Percentiles rank a stretch among this genome's conserved stretches.
Evolutionary conservation across 2,329 filamentous ascomycete species (phyloP).

Genomic region (Fonsecaea multimorphosa): DNA sequence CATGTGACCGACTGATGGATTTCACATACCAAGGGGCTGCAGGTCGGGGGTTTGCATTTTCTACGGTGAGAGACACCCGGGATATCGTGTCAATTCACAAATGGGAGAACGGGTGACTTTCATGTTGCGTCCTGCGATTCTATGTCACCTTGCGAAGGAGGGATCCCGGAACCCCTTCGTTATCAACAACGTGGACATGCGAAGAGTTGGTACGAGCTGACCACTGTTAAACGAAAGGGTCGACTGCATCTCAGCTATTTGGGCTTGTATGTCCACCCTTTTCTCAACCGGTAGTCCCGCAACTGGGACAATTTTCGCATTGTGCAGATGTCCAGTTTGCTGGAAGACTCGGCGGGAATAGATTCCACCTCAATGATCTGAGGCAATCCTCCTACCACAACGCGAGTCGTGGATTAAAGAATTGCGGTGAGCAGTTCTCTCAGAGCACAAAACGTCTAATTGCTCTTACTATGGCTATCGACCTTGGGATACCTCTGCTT

Average conservation of each 20-base stretch:
- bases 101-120: background rate
- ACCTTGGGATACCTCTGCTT: too few species aligned
- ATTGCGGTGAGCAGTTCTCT: too few species aligned
- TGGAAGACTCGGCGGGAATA: background rate
- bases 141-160: background rate
- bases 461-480: too few species aligned
- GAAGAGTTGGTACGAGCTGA: background rate
- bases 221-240: background rate
- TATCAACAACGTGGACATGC: background rate
- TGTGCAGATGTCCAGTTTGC: background rate
- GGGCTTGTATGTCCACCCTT: background rate
- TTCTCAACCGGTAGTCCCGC: background rate
- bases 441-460: too few species aligned
- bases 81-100: background rate
- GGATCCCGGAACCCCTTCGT: too few species aligned
- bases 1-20: background rate
- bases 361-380: background rate
- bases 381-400: background rate
- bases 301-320: background rate
- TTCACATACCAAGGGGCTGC: background rate
- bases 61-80: background rate
- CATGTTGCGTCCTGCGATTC: background rate
- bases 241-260: background rate
- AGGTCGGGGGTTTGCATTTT: slow-evolving; percentile 1
- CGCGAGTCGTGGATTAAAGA: background rate